A percentile compares a stretch with the other conserved stretches of the same genome.
Conservation (phyloP, 345 rosid species). For the Salix caprea region DNA sequence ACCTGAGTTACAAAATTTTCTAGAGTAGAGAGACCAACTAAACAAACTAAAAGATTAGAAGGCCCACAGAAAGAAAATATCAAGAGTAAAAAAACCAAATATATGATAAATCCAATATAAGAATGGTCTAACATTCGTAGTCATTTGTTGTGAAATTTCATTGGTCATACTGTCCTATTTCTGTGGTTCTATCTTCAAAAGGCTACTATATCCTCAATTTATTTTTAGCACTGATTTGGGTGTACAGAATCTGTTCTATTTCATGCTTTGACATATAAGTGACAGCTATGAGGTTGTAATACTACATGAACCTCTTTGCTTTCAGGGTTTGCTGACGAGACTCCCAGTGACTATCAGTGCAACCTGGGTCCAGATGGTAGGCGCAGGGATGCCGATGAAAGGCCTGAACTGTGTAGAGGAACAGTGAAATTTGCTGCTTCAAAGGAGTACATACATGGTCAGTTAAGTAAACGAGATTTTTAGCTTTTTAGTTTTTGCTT, state of each 20-base stretch:
- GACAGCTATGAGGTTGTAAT: background rate
- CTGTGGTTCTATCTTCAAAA: background rate
- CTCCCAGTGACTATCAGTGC: slow-evolving; percentile 77
- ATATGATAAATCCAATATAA: too few relatives aligned
- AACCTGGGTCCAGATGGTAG: slow-evolving; percentile 77
- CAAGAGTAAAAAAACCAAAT: too few relatives aligned
- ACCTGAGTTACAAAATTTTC: too few relatives aligned
- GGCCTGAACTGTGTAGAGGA: slow-evolving; percentile 83
- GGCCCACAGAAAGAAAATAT: too few relatives aligned
- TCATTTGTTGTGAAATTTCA: background rate
- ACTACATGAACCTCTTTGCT: slow-evolving; percentile 7
- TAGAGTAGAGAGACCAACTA: too few relatives aligned
- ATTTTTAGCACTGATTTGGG: background rate
- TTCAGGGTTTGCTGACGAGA: slow-evolving; percentile 62
- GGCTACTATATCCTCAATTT: background rate
- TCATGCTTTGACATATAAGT: background rate
- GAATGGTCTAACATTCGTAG: background rate
- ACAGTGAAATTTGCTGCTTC: slow-evolving; percentile 85
- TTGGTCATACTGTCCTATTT: background rate
- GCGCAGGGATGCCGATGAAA: slow-evolving; percentile 79
- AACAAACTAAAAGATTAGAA: too few relatives aligned
- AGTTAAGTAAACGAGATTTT: slow-evolving; percentile 14
- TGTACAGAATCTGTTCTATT: background rate
- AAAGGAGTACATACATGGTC: slow-evolving; percentile 72
- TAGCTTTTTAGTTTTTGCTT: background rate